These are phyloP conservation scores for Tylopilus vinaceipallidus DNA, from an alignment of 768 basidiomycete species.

Conservation along the genomic window DNA sequence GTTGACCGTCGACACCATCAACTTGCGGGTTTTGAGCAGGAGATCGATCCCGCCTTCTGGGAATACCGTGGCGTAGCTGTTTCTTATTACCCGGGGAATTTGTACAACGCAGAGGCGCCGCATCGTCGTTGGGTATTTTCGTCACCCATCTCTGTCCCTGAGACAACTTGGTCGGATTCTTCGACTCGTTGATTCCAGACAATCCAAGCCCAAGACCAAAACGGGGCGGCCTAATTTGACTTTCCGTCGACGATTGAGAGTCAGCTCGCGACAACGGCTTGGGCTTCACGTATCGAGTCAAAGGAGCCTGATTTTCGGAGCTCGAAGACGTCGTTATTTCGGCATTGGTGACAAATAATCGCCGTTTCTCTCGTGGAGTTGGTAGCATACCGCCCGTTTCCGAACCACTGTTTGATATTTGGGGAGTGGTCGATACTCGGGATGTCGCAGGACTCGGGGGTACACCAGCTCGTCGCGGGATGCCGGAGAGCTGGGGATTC, in stretches of 20 bases:
- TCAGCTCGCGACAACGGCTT: slow-evolving; percentile 19
- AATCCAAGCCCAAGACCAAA: slow-evolving; percentile 32
- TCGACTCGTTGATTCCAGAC: slow-evolving; percentile 12
- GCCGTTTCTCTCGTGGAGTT: slow-evolving; percentile 31
- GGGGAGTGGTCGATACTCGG: slow-evolving; percentile 7
- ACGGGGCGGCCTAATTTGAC: slow-evolving; percentile 23
- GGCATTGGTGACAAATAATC: slow-evolving; percentile 45
- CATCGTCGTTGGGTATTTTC: slow-evolving; percentile 8
- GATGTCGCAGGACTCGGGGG: slow-evolving; percentile 15
- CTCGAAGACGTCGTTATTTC: slow-evolving; percentile 42
- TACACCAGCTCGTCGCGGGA: slow-evolving; percentile 25
- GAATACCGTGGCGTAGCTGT: slow-evolving; percentile 5
- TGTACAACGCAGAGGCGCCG: not conserved
- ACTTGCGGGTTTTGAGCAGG: slow-evolving; percentile 2
- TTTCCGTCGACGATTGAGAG: slow-evolving; percentile 22
- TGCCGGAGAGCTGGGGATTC: slow-evolving; percentile 19
- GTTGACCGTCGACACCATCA: slow-evolving; percentile 11
- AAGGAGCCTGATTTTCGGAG: slow-evolving; percentile 37
- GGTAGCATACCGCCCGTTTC: slow-evolving; percentile 36
- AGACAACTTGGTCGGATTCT: slow-evolving; percentile 6
- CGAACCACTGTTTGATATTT: slow-evolving; percentile 9
- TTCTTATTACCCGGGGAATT: slow-evolving; percentile 9
- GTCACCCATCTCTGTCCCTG: slow-evolving; percentile 16
- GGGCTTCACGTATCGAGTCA: slow-evolving; percentile 14
- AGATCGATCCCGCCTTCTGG: slow-evolving; percentile 14